These are phyloP conservation scores for Toxicodendron radicans DNA, from an alignment of 345 rosid species.

Conservation along the genomic window DNA sequence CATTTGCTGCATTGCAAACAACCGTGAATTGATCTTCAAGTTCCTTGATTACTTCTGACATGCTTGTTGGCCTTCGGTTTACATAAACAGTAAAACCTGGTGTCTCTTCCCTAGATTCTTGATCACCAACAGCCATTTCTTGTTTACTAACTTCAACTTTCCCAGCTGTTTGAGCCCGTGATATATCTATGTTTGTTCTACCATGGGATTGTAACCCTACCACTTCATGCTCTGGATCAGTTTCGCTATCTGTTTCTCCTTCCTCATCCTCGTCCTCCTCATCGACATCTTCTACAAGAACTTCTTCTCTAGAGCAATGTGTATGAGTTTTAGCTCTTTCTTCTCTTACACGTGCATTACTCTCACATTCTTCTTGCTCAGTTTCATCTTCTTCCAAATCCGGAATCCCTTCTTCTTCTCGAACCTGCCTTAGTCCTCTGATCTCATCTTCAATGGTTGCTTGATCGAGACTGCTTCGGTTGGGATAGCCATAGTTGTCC, in stretches of 20 bases:
- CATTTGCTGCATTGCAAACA: slow-evolving; percentile 69
- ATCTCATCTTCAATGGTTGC: slow-evolving; percentile 69
- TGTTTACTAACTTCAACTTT: slow-evolving; percentile 54
- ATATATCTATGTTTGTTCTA: slow-evolving; percentile 42
- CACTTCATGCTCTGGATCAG: slow-evolving; percentile 43
- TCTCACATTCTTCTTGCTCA: slow-evolving; percentile 52
- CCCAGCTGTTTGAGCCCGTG: slow-evolving; percentile 46
- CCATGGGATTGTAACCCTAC: slow-evolving; percentile 44
- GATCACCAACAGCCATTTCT: slow-evolving; percentile 49
- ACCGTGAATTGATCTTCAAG: slow-evolving; percentile 74
- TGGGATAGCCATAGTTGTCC: slow-evolving; percentile 75
- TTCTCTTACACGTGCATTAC: slow-evolving; percentile 27
- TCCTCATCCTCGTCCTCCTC: slow-evolving; percentile 47
- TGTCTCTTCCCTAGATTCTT: slow-evolving; percentile 48
- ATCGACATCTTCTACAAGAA: slow-evolving; percentile 67
- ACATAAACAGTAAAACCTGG: slow-evolving; percentile 92
- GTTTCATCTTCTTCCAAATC: slow-evolving; percentile 83
- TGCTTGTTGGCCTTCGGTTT: slow-evolving; percentile 85
- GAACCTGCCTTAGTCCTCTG: slow-evolving; percentile 78
- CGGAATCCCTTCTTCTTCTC: slow-evolving; percentile 97
- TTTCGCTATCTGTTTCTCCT: slow-evolving; percentile 43
- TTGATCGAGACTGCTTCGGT: slow-evolving; percentile 57
- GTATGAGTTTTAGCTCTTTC: slow-evolving; percentile 34
- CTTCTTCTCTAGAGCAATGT: slow-evolving; percentile 55
- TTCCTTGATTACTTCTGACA: slow-evolving; percentile 93